Conservation (phyloP, 495 filamentous ascomycete species). For the Tuber microsphaerosporum region DNA sequence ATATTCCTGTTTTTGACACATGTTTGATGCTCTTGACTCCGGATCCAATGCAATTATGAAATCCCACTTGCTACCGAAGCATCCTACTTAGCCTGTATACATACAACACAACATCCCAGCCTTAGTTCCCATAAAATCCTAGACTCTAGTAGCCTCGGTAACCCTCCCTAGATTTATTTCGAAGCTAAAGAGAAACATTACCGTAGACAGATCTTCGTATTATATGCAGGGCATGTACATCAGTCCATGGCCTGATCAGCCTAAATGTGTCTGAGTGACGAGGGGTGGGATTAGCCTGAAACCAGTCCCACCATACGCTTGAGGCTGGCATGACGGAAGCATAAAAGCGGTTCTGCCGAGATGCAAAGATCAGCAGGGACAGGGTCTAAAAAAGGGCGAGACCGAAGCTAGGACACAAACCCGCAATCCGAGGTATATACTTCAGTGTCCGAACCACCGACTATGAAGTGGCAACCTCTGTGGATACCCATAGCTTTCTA, state of each 20-base stretch:
- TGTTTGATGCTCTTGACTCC: background rate
- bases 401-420: background rate
- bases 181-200: too few species aligned
- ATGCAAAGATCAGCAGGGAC: slow-evolving; percentile 43
- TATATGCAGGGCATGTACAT: background rate
- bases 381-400: background rate
- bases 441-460: slow-evolving; percentile 43
- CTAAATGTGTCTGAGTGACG: slow-evolving; percentile 42
- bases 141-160: too few species aligned
- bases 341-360: slow-evolving; percentile 50
- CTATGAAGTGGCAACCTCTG: slow-evolving; percentile 51
- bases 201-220: too few species aligned
- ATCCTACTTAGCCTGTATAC: background rate
- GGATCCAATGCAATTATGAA: background rate
- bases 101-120: slow-evolving; percentile 16
- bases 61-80: background rate
- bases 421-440: slow-evolving; percentile 5
- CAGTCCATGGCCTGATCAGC: slow-evolving; percentile 35
- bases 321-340: slow-evolving; percentile 49
- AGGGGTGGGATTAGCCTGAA: slow-evolving; percentile 41
- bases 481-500: slow-evolving; percentile 45
- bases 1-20: background rate
- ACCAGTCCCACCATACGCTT: slow-evolving; percentile 52
- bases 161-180: too few species aligned
- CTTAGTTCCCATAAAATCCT: too few species aligned